Percentiles rank a stretch among this genome's conserved stretches.
These are phyloP conservation scores for Austroboletus niveus DNA, from an alignment of 1,284 basidiomycete species.

Conservation along the genomic window DNA sequence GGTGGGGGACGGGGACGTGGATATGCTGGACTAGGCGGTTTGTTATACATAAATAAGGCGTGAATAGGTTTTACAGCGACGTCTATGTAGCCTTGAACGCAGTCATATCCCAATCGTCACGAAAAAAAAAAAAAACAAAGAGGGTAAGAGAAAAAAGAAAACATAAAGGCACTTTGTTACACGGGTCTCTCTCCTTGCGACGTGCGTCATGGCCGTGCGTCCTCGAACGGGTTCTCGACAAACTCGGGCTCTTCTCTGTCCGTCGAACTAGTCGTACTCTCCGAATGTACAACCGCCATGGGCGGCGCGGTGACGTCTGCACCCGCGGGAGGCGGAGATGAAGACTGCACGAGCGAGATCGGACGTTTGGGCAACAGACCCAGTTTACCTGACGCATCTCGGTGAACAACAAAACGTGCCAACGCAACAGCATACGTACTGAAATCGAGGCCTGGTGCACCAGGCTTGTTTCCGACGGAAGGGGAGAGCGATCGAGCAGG, in stretches of 20 bases:
- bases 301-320: slow-evolving; percentile 3
- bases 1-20: slow-evolving; percentile 10
- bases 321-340: slow-evolving; percentile 24
- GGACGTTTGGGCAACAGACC: slow-evolving; percentile 74
- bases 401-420: not conserved
- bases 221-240: slow-evolving; percentile 29
- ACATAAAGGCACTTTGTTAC: too few relatives aligned
- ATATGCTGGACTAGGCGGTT: slow-evolving; percentile 23
- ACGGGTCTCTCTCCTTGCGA: too few relatives aligned
- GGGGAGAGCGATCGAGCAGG: slow-evolving; percentile 15
- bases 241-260: slow-evolving; percentile 17
- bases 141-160: not conserved
- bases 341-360: slow-evolving; percentile 56
- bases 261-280: slow-evolving; percentile 8
- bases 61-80: not conserved
- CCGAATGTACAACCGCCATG: slow-evolving; percentile 10
- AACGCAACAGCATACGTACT: slow-evolving; percentile 14
- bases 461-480: not conserved
- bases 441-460: slow-evolving; percentile 26
- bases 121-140: too few relatives aligned
- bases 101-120: too few relatives aligned
- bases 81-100: too few relatives aligned
- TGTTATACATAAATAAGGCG: too few relatives aligned
- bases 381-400: slow-evolving; percentile 42
- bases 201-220: not conserved